A percentile compares a stretch with the other conserved stretches of the same genome.
Evolutionary conservation across 306 rosid species (phyloP).

Genomic region (Glycine tomentella): DNA sequence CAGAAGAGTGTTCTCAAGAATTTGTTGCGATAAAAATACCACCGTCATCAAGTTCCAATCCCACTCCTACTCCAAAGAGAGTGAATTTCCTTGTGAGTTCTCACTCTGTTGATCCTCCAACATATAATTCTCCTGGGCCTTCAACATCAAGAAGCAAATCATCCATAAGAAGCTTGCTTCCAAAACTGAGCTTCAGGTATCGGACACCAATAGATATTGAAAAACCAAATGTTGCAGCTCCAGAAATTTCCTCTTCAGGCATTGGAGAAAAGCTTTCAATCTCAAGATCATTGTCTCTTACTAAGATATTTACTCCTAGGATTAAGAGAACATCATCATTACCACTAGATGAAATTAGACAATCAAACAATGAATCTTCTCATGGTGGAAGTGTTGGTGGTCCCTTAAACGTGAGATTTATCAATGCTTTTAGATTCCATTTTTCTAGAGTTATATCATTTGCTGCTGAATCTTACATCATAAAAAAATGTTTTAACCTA

Average conservation of each 20-base stretch:
- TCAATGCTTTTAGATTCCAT: conserved; percentile 19
- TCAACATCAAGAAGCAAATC: conserved; percentile 74
- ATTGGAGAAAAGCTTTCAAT: conserved; percentile 71
- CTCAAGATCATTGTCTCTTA: conserved; percentile 78
- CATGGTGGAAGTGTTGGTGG: conserved; percentile 74
- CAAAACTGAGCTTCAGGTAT: conserved; percentile 85
- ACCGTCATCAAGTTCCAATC: conserved; percentile 81
- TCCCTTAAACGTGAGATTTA: conserved; percentile 61
- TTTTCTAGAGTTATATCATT: conserved; percentile 20
- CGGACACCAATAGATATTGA: conserved; percentile 69
- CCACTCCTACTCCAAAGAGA: conserved; percentile 88
- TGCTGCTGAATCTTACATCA: conserved; percentile 25
- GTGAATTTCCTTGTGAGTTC: conserved; percentile 78
- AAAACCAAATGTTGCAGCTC: conserved; percentile 54
- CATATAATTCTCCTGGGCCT: conserved; percentile 69
- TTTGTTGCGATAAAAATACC: conserved; percentile 78
- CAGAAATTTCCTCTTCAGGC: conserved; percentile 65
- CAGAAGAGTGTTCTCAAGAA: conserved; percentile 63
- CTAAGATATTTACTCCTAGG: conserved; percentile 85
- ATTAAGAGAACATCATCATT: conserved; percentile 90
- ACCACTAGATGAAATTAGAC: conserved; percentile 73
- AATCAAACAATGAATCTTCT: conserved; percentile 65
- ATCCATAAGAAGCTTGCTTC: conserved; percentile 70
- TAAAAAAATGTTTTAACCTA: conserved; percentile 23
- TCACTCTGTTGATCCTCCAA: conserved; percentile 58